Percentiles rank a stretch among this genome's conserved stretches.
Evolutionary conservation across 768 basidiomycete genomes (phyloP).

Genomic region (Amanita brunnescens): DNA sequence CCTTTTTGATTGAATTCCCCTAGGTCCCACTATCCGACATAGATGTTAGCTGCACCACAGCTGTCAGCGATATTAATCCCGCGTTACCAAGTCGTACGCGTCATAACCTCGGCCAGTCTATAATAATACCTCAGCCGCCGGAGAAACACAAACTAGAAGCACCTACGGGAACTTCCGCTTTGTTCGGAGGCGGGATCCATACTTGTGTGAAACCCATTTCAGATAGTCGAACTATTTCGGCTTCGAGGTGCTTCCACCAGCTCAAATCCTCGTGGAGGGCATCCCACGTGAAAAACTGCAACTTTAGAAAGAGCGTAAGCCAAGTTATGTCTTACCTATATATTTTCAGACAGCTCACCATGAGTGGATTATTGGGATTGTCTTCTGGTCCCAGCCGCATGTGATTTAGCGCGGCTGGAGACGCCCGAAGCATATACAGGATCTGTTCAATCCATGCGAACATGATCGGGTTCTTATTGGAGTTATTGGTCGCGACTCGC

Average conservation of each 20-base stretch:
- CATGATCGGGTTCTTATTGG: background rate
- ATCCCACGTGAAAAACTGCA: conserved; percentile 88
- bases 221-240: conserved; percentile 52
- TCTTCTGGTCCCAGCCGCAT: conserved; percentile 56
- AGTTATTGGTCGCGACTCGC: too few species aligned
- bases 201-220: conserved; percentile 70
- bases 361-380: conserved; percentile 46
- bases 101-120: conserved; percentile 76
- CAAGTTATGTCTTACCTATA: background rate
- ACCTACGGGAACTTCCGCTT: conserved; percentile 55
- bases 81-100: conserved; percentile 70
- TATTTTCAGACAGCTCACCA: conserved; percentile 37
- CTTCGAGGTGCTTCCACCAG: conserved; percentile 77
- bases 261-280: conserved; percentile 44
- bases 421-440: conserved; percentile 9
- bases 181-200: conserved; percentile 82
- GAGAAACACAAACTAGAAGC: background rate
- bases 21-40: conserved; percentile 61
- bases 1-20: conserved; percentile 82
- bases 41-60: background rate
- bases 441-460: background rate
- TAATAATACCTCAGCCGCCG: conserved; percentile 2
- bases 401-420: conserved; percentile 36
- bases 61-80: background rate
- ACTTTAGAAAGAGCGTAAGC: conserved; percentile 23